Base-by-base conservation (phyloP, 2,329 filamentous ascomycete genomes). In the Spiromastix sp. region DNA sequence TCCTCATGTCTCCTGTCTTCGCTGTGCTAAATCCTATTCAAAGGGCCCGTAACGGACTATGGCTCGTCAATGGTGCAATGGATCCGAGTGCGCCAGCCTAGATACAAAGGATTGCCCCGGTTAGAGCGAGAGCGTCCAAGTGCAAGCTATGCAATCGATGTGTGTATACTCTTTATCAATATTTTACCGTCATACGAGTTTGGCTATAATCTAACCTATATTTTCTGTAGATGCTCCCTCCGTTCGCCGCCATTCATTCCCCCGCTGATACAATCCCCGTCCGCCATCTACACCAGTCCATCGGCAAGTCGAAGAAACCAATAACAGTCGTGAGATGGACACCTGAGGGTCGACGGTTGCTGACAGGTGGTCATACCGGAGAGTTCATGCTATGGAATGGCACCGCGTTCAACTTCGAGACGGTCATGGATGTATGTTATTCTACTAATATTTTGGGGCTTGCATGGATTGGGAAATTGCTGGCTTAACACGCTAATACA, bases 301-400 rank as follows among this genome's bases (percentile, higher is more conserved):
- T 96, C 5, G 96, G 96, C 65, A 98, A 98, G 56, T 87, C 93
- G 52, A 93, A 94, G 54, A 91, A 96, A 49, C 91, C 91, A 2
- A 84, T 98, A 53, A 96, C 95, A 45, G 85, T 96, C 6, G 89
- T 98, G 26, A 77, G 85, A 57, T 98, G 91, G 91, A 98, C 93
- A 11, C 91, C 91, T 5, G 91, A 98, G 60, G 91, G 91, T 18
- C 79, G 91, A 42, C 73, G 91, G 47, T 66, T 98, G 38, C 71
- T 98, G 55, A 96, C 91, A 0, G 91, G 86, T 15, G 93, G 87
- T 0, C 93, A 86, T 47, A 96, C 89, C 56, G 91, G 91, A 52
- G 91, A 98, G 57, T 98, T 98, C 52, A 98, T 93, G 25, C 64
- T 98, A 3, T 98, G 91, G 91, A 98, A 98, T 57, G 91, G 91